phyloP scores from a whole-genome alignment of 176 grass and related monocot genomes.

The Oropetium thomaeum region DNA sequence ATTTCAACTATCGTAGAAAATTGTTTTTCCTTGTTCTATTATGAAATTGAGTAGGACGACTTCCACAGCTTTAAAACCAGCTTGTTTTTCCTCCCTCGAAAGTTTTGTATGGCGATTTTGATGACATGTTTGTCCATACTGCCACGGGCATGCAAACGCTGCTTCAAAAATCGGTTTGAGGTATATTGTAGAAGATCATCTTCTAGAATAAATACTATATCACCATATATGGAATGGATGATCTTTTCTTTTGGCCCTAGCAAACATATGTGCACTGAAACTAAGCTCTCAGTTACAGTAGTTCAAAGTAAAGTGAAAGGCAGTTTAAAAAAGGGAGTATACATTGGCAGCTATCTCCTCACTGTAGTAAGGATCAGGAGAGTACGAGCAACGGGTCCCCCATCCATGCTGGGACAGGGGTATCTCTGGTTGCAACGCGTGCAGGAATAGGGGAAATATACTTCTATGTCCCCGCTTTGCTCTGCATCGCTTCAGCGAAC shows the following conservation, averaged over 20 bases:
- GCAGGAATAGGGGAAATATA: constrained; percentile 26
- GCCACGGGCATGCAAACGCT: no score
- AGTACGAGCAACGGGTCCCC: background rate
- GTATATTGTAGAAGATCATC: no score
- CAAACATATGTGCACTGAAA: background rate
- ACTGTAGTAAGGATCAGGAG: constrained; percentile 4
- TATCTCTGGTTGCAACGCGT: background rate
- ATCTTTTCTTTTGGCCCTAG: background rate
- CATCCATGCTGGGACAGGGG: constrained; percentile 25
- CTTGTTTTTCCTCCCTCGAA: no score
- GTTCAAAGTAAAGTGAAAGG: background rate
- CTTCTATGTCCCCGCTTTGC: constrained; percentile 35
- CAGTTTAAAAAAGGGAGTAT: background rate
- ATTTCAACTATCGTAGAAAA: no score
- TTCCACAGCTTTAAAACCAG: no score
- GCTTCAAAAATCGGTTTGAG: no score
- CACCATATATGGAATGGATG: no score
- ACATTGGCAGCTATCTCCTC: background rate
- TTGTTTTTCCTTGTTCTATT: no score
- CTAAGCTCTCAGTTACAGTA: background rate
- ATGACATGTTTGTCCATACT: no score
- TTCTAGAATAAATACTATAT: no score
- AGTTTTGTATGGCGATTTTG: no score
- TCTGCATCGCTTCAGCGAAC: constrained; percentile 38
- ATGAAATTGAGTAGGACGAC: no score